Base-by-base conservation (phyloP, 345 rosid genomes). In the Xanthoceras sorbifolium region DNA sequence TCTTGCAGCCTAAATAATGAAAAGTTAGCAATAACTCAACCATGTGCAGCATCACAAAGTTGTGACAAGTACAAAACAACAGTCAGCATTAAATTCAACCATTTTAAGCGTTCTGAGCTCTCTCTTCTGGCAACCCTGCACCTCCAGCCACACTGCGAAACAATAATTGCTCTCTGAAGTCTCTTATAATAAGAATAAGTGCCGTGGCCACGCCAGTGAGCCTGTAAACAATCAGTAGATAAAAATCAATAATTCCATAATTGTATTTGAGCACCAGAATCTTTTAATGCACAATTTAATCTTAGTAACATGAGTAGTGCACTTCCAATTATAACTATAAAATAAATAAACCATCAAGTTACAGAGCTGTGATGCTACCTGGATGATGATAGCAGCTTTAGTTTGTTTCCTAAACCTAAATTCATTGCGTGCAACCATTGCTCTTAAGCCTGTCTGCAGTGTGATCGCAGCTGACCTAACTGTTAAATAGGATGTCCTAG, bases 101-200 rank as follows among this genome's bases (percentile, higher is more conserved):
- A 96, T 92, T 90, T 92, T 96, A 70, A 96, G 98, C 66, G 72
- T 85, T 83, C 98, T 83, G 65, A 96, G 91, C 87, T 96, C 98
- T 93, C 99, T 85, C 83, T 90, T 73, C 98, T 85, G 67, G 99
- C 99, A 78, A 96, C 91, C 77, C 99, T 92, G 83, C 90, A 73
- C 87, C 99, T 91, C 99, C 99, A 96, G 69, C 97, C 97, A 87
- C 99, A 96, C 85, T 96, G 99, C 73, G 94, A 59, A 82, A 80
- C 77, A 78, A 93, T 77, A 52, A 87, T 93, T 78, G 99, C 97
- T 84, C 85, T 93, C 76, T 87, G 92, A 80, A 93, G 99, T 76
- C 84, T 90, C 92, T 82, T 92, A 82, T 93, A 92, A 85, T 92
- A 90, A 74, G 89, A 81, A 79, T 83, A 83, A 23, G 92, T 91